phyloP scores from a whole-genome alignment of 176 grass and related monocot genomes.

The Eremochloa ophiuroides region DNA sequence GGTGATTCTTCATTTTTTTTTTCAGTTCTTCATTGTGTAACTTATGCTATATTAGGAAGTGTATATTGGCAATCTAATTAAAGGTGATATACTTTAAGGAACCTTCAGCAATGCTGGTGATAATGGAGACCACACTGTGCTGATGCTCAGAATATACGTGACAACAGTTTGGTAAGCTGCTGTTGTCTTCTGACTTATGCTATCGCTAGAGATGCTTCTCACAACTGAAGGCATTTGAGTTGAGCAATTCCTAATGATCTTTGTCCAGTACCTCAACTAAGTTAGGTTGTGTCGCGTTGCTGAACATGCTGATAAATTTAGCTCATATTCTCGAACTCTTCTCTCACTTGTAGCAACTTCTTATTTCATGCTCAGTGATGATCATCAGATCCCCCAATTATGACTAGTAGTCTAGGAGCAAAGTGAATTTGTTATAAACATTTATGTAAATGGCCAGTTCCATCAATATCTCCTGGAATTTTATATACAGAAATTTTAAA shows the following conservation, averaged over 20 bases:
- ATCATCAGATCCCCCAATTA: not conserved
- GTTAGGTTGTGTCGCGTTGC: not conserved
- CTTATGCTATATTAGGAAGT: not conserved
- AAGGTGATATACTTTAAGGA: constrained; percentile 3
- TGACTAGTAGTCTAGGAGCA: not conserved
- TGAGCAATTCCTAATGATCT: not conserved
- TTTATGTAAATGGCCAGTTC: not conserved
- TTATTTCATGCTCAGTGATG: not conserved
- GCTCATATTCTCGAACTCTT: not conserved
- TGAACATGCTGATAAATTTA: not conserved
- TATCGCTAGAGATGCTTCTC: constrained; percentile 1
- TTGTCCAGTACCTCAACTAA: not conserved
- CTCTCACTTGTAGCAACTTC: not conserved
- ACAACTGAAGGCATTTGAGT: not conserved
- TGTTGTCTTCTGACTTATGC: constrained; percentile 19
- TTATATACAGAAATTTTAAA: not conserved
- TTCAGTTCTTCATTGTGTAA: not conserved
- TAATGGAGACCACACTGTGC: constrained; percentile 27
- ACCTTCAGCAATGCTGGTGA: constrained; percentile 12
- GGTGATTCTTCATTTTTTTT: not conserved
- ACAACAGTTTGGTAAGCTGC: constrained; percentile 28
- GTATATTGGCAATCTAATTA: not conserved
- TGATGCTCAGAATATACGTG: constrained; percentile 24
- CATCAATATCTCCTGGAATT: not conserved
- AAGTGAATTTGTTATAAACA: not conserved